Base-by-base conservation (phyloP, 495 filamentous ascomycete genomes). In the Articulospora tetracladia region DNA sequence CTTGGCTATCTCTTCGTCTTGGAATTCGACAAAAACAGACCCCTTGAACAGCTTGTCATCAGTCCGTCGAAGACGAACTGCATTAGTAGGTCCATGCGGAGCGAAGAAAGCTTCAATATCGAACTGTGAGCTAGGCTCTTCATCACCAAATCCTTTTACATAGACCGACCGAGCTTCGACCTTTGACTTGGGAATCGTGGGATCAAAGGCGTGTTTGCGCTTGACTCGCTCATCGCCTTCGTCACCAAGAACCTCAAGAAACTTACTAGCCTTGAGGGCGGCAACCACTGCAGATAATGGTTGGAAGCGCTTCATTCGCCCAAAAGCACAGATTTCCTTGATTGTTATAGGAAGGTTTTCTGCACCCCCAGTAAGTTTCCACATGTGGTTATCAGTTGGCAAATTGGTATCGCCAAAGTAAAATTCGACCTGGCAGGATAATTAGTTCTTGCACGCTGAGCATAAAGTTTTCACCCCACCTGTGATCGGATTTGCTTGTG, bases 331-430 rank as follows among this genome's bases (percentile, higher is more conserved):
- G 58, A 99, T 81, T 48, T 84, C 73, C 51, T 83, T 85, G 61
- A 99, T 78, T 0, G 86, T 75, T 8, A 99, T 85, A 34, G 93
- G 77, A 58, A 86, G 83, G 77, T 98, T 99, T 61, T 83, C 74
- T 55, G 78, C 78, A 56, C 92, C 93, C 26, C 85, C 87, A 25
- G 90, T 87, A 68, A 86, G 75, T 58, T 80, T 73, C 75, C 92
- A 87, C 36, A 99, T 80, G 76, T 91, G 93, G 68, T 91, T 88
- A 74, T 99, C 94, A 64, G 81, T 82, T 46, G 87, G 87, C 0
- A 98, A 83, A 70, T 99, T 99, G 64, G 87, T 88, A 71, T 96
- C 91, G 59, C 89, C 88, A 74, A 99, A 97, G 76, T 98, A 99
- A 71, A 97, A 99, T 68, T 99, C 93, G 57, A 97, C 92, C 91